Evolutionary conservation across 352 stramenopile genomes (phyloP).

Genomic region (Pythium myriotylum): DNA sequence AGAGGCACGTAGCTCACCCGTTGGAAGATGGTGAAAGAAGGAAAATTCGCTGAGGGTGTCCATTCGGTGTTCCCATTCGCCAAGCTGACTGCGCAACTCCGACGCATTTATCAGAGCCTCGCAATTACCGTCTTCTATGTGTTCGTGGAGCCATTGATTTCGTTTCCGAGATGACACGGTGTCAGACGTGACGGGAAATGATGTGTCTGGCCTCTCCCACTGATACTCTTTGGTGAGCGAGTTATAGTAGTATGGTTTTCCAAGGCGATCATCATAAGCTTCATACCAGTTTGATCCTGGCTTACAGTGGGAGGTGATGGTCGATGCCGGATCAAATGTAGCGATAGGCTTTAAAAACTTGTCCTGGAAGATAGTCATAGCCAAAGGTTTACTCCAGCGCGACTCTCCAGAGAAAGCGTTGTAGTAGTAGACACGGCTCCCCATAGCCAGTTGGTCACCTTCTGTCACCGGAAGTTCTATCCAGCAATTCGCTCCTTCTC

Average conservation of each 20-base stretch:
- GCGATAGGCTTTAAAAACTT: constrained; percentile 45
- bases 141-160: constrained; percentile 51
- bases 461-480: constrained; percentile 46
- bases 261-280: constrained; percentile 70
- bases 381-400: constrained; percentile 60
- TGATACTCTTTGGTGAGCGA: constrained; percentile 68
- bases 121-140: constrained; percentile 39
- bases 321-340: background rate
- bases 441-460: constrained; percentile 10
- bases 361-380: constrained; percentile 80
- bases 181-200: constrained; percentile 31
- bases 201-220: constrained; percentile 56
- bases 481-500: constrained; percentile 82
- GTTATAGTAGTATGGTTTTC: constrained; percentile 81
- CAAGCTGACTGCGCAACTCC: constrained; percentile 35
- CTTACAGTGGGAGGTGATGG: background rate
- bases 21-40: constrained; percentile 72
- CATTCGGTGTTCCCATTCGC: constrained; percentile 66
- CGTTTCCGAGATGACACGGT: constrained; percentile 45
- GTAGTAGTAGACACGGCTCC: constrained; percentile 65
- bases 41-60: constrained; percentile 62
- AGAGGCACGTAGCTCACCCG: constrained; percentile 46
- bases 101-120: constrained; percentile 39
- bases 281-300: constrained; percentile 64
- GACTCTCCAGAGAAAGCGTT: constrained; percentile 79